Percentiles rank a stretch among this genome's conserved stretches.
Evolutionary conservation across 2,329 filamentous ascomycete species (phyloP).

Genomic region (Escovopsis sp.): DNA sequence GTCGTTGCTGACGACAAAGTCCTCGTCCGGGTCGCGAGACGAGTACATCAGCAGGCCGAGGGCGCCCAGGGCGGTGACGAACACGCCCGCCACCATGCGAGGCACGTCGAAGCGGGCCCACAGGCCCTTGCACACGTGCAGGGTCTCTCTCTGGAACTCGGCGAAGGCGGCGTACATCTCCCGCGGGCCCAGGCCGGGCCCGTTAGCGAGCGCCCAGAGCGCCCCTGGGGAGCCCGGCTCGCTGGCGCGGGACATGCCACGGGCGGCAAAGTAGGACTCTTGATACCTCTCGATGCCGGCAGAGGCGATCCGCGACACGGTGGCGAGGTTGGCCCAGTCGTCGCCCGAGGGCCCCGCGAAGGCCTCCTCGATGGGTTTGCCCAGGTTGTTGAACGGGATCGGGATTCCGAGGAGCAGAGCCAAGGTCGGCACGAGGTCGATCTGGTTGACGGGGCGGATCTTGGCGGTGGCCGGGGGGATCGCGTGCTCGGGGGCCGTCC

Average conservation of each 20-base stretch:
- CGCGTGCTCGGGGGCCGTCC: slow-evolving; percentile 44
- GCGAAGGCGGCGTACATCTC: slow-evolving; percentile 44
- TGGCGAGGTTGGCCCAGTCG: slow-evolving; percentile 63
- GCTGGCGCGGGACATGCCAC: slow-evolving; percentile 44
- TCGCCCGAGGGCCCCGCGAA: slow-evolving; percentile 59
- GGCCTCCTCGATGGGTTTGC: slow-evolving; percentile 83
- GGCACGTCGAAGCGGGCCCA: slow-evolving; percentile 88
- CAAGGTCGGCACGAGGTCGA: slow-evolving; percentile 87
- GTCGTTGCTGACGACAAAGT: slow-evolving; percentile 38
- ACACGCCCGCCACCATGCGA: slow-evolving; percentile 71
- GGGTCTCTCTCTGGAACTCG: slow-evolving; percentile 62
- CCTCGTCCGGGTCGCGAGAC: slow-evolving; percentile 39
- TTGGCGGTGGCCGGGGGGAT: slow-evolving; percentile 59
- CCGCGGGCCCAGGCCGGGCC: slow-evolving; percentile 23
- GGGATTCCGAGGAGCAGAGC: slow-evolving; percentile 78
- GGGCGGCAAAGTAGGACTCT: slow-evolving; percentile 60
- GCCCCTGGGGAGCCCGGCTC: slow-evolving; percentile 23
- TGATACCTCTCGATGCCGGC: slow-evolving; percentile 87
- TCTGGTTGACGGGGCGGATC: slow-evolving; percentile 63
- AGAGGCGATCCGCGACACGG: slow-evolving; percentile 61
- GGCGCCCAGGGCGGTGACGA: slow-evolving; percentile 53
- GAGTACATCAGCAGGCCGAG: slow-evolving; percentile 60
- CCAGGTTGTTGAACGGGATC: slow-evolving; percentile 92
- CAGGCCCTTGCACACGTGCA: slow-evolving; percentile 64
- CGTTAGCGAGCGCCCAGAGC: slow-evolving; percentile 34